Evolutionary conservation across 495 filamentous ascomycete genomes (phyloP), one percentile per base, ranked within the genome.

Genomic region (Aspergillus hancockii): DNA sequence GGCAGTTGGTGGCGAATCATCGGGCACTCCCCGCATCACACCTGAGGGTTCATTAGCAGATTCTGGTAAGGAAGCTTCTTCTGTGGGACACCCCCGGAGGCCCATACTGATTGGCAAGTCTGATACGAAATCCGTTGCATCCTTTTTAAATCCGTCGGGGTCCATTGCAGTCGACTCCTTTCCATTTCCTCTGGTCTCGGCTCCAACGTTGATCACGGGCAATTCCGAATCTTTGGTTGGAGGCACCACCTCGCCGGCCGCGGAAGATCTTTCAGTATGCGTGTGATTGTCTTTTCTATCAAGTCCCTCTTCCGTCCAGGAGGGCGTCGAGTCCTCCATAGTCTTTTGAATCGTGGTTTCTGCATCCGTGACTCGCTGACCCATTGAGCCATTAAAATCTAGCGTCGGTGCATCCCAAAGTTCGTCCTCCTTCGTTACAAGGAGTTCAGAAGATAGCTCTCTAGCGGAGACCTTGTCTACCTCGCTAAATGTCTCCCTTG

Each of bases 1-100:
- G 28, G 58, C 47, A 38, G 56, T 63, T n/a, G 65, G n/a, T 8
- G 19, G 28, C 4, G 38, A 8, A 4, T 59, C 56, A 1, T 34
- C 36, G 13, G 55, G 32, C 16, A 38, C 19, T 30, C 49, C 47
- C 40, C 55, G 30, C 41, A 21, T 21, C 25, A 30, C 28, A 14
- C n/a, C 16, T 22, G 54, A 36, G 5, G 32, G n/a, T 25, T 52
- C 45, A 4, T 50, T 25, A 5, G 52, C 32, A 43, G 55, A 4
- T n/a, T 61, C 46, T 30, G 55, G 32, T 9, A 28, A n/a, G 2
- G 22, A 28, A 52, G 10, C 10, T 0, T 52, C 32, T 21, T 18
- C 14, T 13, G 28, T 34, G n/a, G 14, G 13, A 7, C 14, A 18
- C 14, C 23, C 18, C 6, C 12, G 38, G 13, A 18, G 9, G 0